These are phyloP conservation scores for Encephalitozoon intestinalis DNA, from an alignment of 371 early-diverging fungal species.

Conservation along the genomic window DNA sequence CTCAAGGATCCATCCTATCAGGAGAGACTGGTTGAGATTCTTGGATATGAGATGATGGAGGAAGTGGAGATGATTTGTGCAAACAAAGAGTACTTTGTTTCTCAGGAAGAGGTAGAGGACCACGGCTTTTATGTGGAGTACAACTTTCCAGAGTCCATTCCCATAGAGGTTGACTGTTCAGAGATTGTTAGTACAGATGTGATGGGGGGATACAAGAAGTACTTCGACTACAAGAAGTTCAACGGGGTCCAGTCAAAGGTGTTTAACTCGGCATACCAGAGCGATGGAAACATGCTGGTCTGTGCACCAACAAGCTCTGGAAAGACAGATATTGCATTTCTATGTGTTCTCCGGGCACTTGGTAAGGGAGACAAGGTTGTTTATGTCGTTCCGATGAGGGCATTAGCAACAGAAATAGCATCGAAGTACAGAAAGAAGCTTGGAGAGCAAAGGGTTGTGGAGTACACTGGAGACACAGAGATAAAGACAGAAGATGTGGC, in stretches of 20 bases:
- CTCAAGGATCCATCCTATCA: conserved; percentile 33
- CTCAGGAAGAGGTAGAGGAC: neutral
- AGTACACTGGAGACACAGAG: conserved; percentile 93
- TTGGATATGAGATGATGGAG: conserved; percentile 54
- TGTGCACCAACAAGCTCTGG: conserved; percentile 98
- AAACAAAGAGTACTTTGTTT: conserved; percentile 15
- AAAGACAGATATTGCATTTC: conserved; percentile 77
- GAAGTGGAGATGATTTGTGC: conserved; percentile 27
- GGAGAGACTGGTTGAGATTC: conserved; percentile 51
- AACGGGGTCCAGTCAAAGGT: conserved; percentile 94
- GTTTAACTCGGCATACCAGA: conserved; percentile 80
- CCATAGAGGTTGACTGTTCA: neutral
- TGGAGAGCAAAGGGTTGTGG: conserved; percentile 72
- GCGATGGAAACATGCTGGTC: conserved; percentile 73
- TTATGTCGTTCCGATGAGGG: conserved; percentile 99
- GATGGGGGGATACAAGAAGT: conserved; percentile 25
- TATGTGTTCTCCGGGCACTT: conserved; percentile 65
- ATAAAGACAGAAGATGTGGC: conserved; percentile 80
- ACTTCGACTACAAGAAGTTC: conserved; percentile 66
- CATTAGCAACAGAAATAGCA: conserved; percentile 92
- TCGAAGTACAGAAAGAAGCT: conserved; percentile 74
- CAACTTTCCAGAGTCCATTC: conserved; percentile 26
- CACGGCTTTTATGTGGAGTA: conserved; percentile 37
- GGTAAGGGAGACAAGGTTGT: conserved; percentile 68
- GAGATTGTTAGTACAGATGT: neutral